Conservation (phyloP, 331 rosid species). For the Malus hybrid region DNA sequence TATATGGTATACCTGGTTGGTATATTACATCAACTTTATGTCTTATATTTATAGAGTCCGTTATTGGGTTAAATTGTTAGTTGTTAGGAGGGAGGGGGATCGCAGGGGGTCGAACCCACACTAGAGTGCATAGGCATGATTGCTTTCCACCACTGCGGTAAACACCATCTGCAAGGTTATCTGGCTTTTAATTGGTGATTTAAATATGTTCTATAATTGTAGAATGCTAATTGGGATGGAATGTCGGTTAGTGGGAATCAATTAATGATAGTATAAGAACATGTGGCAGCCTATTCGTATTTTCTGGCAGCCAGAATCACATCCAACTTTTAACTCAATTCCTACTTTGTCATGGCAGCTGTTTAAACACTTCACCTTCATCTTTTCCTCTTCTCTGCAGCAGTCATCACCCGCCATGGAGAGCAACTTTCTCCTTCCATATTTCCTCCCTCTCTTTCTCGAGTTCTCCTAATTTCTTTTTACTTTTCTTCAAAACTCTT, state of each 20-base stretch:
- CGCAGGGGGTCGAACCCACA: too few relatives aligned
- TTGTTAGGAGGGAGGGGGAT: too few relatives aligned
- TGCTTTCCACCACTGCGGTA: too few relatives aligned
- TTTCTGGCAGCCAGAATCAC: too few relatives aligned
- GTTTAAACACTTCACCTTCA: background rate
- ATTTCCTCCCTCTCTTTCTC: background rate
- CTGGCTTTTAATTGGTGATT: background rate
- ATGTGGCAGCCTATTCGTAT: too few relatives aligned
- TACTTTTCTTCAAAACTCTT: background rate
- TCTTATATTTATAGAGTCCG: background rate
- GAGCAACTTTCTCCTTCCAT: background rate
- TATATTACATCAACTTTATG: background rate
- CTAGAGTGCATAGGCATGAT: too few relatives aligned
- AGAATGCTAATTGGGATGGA: too few relatives aligned
- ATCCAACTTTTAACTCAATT: too few relatives aligned
- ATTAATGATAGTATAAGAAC: too few relatives aligned
- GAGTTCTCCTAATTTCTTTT: background rate
- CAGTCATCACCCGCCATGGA: background rate
- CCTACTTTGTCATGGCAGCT: background rate
- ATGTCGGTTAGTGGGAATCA: too few relatives aligned
- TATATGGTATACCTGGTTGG: background rate
- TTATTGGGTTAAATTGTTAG: too few relatives aligned
- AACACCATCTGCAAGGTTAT: background rate
- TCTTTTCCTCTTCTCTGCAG: background rate
- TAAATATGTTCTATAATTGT: background rate